Evolutionary conservation across 495 filamentous ascomycete species (phyloP).

Genomic region (Penicillium subrubescens): DNA sequence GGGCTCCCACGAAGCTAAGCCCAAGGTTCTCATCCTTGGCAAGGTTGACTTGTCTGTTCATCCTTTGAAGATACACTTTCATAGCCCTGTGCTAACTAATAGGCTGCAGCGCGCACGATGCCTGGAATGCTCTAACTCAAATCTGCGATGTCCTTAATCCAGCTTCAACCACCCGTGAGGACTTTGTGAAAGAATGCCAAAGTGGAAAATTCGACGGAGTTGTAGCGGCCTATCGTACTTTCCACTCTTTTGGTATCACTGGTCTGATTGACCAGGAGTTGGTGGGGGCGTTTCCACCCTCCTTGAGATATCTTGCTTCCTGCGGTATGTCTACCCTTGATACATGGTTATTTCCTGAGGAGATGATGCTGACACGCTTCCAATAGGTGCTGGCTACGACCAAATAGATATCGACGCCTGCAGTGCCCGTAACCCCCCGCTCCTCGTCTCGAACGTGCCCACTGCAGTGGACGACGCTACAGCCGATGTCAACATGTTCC

Average conservation of each 20-base stretch:
- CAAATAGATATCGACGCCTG: conserved; percentile 74
- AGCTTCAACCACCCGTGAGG: conserved; percentile 55
- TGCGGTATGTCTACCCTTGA: conserved; percentile 43
- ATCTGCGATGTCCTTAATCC: conserved; percentile 53
- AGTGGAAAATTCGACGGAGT: conserved; percentile 69
- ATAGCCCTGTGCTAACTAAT: background rate
- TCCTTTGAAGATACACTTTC: background rate
- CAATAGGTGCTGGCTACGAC: conserved; percentile 75
- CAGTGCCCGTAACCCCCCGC: conserved; percentile 54
- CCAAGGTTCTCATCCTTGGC: conserved; percentile 60
- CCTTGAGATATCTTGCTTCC: conserved; percentile 55
- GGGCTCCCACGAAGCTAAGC: conserved; percentile 30
- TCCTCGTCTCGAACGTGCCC: conserved; percentile 80
- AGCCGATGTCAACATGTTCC: conserved; percentile 75
- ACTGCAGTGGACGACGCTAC: conserved; percentile 80
- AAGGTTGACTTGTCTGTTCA: conserved; percentile 55
- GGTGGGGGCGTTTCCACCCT: conserved; percentile 57
- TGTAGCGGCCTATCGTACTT: conserved; percentile 74
- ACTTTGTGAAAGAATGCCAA: conserved; percentile 74
- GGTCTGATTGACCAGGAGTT: conserved; percentile 70
- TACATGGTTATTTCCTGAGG: background rate
- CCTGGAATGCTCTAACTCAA: conserved; percentile 52
- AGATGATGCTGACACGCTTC: no score
- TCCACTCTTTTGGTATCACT: conserved; percentile 65
- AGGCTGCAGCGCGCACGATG: conserved; percentile 20